Evolutionary conservation across 305 asterid species (phyloP), one percentile per base, ranked within the genome.

Genomic region (Striga hermonthica): DNA sequence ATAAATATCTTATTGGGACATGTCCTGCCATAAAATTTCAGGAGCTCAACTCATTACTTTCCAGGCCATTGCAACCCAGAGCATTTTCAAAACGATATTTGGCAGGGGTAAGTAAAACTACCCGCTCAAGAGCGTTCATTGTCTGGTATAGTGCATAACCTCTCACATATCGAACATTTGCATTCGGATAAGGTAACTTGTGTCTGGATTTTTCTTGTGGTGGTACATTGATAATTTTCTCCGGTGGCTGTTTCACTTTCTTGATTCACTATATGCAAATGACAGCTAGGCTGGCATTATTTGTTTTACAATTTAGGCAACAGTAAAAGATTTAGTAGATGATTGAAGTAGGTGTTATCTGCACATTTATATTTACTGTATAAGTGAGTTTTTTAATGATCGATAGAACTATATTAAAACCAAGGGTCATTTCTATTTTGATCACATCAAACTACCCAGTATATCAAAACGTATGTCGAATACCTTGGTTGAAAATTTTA

Each of bases 21-120:
- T 7, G n/a, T 50, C 37, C 52, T 66, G 38, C 54, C 28, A 22
- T 65, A 47, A 64, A 72, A 69, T 69, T 77, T 70, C 89, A 83
- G 89, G 89, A 83, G 63, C 85, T 82, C 64, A 73, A 61, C 37
- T 34, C 81, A 15, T 70, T 80, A 45, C 85, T 82, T 68, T 77
- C 83, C 13, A 80, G 74, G 58, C 85, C 87, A 65, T 56, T 82
- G 48, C 81, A 80, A 61, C 83, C 83, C 57, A 77, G 64, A 78
- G 56, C 87, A 71, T 76, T 82, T 67, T 76, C 85, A n/a, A 82
- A 72, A 74, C 83, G 85, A 62, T 82, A 69, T 72, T 68, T 82
- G 52, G 79, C 87, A 69, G 87, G 87, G 79, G 89, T 83, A 74
- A 79, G 85, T 67, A 64, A 28, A 52, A 62, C 14, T 57, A 52